A percentile compares a stretch with the other conserved stretches of the same genome.
phyloP scores from a whole-genome alignment of 2,329 filamentous ascomycete genomes.

The Penicillium olsonii region DNA sequence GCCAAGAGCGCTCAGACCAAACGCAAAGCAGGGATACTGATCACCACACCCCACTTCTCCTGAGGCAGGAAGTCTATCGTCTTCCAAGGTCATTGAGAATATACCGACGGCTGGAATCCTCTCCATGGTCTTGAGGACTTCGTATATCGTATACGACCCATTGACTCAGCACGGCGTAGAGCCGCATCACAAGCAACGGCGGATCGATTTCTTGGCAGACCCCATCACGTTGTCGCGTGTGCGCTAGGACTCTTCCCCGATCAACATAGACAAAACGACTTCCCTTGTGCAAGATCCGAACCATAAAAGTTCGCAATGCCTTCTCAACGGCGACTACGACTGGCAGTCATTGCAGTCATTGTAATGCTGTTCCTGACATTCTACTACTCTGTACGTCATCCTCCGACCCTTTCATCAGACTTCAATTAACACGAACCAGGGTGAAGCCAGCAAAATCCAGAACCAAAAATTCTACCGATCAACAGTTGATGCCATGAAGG shows the following conservation, averaged over 20 bases:
- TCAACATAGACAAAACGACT: neutral
- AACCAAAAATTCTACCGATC: slow-evolving; percentile 57
- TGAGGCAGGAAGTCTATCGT: neutral
- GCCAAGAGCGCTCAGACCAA: slow-evolving; percentile 10
- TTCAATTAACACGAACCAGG: slow-evolving; percentile 28
- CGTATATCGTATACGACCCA: neutral
- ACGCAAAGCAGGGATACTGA: slow-evolving; percentile 9
- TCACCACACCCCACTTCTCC: slow-evolving; percentile 14
- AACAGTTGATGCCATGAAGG: slow-evolving; percentile 57
- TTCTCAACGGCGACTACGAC: slow-evolving; percentile 68
- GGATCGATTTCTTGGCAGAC: neutral
- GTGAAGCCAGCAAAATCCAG: slow-evolving; percentile 42
- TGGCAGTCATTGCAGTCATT: slow-evolving; percentile 65
- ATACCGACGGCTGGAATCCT: too few species aligned
- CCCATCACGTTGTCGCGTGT: neutral
- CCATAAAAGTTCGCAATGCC: slow-evolving; percentile 56
- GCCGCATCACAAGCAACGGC: neutral
- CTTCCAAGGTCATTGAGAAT: neutral
- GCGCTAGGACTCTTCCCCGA: neutral
- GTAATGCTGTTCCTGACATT: slow-evolving; percentile 67
- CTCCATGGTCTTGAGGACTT: too few species aligned
- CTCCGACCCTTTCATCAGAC: neutral
- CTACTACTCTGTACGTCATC: slow-evolving; percentile 66
- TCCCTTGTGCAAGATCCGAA: neutral
- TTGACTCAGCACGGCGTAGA: neutral